A percentile compares a stretch with the other conserved stretches of the same genome.
Evolutionary conservation across 306 rosid genomes (phyloP).

Genomic region (Prunus campanulata): DNA sequence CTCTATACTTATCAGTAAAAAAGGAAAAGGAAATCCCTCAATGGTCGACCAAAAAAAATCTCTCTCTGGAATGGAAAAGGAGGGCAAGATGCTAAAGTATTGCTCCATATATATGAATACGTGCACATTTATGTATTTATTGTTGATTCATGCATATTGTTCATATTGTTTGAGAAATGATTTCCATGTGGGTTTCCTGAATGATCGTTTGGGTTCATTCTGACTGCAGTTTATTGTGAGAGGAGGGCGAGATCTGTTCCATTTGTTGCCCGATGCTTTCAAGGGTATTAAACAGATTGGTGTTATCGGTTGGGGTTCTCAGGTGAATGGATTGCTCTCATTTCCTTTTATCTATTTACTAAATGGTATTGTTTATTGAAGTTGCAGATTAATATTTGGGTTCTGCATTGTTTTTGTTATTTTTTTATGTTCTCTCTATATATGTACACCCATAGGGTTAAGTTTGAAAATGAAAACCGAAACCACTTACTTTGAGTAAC

Average conservation of each 20-base stretch:
- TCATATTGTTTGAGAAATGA: neutral
- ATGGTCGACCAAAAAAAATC: too few species aligned
- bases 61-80: neutral
- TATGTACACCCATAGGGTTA: neutral
- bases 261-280: constrained; percentile 77
- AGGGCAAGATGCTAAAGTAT: neutral
- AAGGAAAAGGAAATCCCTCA: neutral
- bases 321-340: constrained; percentile 44
- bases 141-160: neutral
- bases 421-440: neutral
- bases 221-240: constrained; percentile 67
- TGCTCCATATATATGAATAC: neutral
- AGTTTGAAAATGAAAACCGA: neutral
- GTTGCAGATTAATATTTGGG: neutral
- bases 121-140: neutral
- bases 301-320: constrained; percentile 99
- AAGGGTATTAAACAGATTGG: constrained; percentile 96
- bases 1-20: neutral
- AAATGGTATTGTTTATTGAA: neutral
- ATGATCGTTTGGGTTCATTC: neutral
- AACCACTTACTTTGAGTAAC: neutral
- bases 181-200: neutral
- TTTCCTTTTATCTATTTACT: neutral
- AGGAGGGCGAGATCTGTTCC: constrained; percentile 95
- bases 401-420: neutral